Evolutionary conservation across 2,329 filamentous ascomycete species (phyloP), one percentile per base, ranked within the genome.

Genomic region (Exophiala mesophila): DNA sequence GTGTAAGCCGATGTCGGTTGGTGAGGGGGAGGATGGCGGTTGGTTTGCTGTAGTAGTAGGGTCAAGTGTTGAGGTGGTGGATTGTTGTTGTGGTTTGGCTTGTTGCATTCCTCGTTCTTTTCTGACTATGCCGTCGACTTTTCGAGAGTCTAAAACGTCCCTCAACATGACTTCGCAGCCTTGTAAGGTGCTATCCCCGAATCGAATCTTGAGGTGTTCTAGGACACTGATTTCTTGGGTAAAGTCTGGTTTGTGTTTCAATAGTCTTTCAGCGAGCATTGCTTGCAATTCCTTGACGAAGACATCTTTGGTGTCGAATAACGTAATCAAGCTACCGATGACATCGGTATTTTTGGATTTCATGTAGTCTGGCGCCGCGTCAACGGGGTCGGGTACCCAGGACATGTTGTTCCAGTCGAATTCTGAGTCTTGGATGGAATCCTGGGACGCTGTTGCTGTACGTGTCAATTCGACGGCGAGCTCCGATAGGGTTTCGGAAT

Each of bases 121-220:
- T 30, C 79, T 71, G 34, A 95, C 79, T 9, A 75, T 69, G 5
- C 72, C 67, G 59, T 96, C 85, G 45, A 94, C 78, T 30, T 78
- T 76, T 47, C 76, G 74, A 1, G 88, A 94, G 58, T 96, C 89
- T 52, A 85, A 77, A 24, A 97, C 85, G 61, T 98, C 92, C 51
- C 84, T 86, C 44, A 98, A 77, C 92, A 98, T 98, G 57, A 98
- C 92, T 60, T 98, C 90, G 63, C 89, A 96, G 36, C 86, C 85
- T 61, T 97, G 92, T 33, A 98, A 70, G 12, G 87, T 81, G 19
- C 77, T 75, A 53, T 96, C 88, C 17, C 90, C 90, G 43, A 96
- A 89, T 6, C 89, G 81, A 48, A 86, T 76, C 67, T 96, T 96
- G 45, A 98, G 75, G 7, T 97, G 74, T 44, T 90, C 82, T 4